A percentile compares a stretch with the other conserved stretches of the same genome.
Evolutionary conservation across 805 yeast genomes (phyloP).

Genomic region (Pichia insulana): DNA sequence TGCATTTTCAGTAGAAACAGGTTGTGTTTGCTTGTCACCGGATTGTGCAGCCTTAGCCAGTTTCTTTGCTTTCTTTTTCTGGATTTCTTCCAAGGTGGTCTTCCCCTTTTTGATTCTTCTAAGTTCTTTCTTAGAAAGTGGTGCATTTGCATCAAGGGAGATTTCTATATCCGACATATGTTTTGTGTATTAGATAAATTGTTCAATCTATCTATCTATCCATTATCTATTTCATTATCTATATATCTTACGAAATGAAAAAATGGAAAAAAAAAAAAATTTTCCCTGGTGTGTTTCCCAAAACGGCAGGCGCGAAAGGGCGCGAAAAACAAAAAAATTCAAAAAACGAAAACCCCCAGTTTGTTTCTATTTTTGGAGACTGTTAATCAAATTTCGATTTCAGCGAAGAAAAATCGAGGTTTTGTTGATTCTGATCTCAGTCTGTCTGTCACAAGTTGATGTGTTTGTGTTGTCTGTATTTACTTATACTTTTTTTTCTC

Average conservation of each 20-base stretch:
- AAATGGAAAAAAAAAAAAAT: too few relatives aligned
- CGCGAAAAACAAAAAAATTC: too few relatives aligned
- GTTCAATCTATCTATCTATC: too few relatives aligned
- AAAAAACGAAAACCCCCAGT: too few relatives aligned
- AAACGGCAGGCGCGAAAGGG: too few relatives aligned
- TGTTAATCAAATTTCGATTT: neutral
- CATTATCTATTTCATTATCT: too few relatives aligned
- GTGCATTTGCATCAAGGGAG: slow-evolving; percentile 61
- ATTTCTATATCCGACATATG: slow-evolving; percentile 46
- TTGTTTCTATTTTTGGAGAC: neutral
- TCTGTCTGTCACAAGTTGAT: too few relatives aligned
- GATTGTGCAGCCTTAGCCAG: slow-evolving; percentile 18
- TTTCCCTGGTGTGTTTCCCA: too few relatives aligned
- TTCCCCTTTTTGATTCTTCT: slow-evolving; percentile 77
- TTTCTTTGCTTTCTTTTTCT: slow-evolving; percentile 28
- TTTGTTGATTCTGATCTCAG: too few relatives aligned
- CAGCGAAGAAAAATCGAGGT: neutral
- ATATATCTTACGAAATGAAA: too few relatives aligned
- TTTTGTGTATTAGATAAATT: neutral
- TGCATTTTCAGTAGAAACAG: slow-evolving; percentile 13
- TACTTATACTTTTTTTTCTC: slow-evolving; percentile 6
- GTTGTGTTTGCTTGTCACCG: slow-evolving; percentile 3
- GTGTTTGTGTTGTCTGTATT: slow-evolving; percentile 1
- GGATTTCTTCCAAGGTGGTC: slow-evolving; percentile 47
- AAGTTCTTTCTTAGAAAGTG: slow-evolving; percentile 86